Conservation (phyloP, 441 rosid species). For the Gossypium laxum region DNA sequence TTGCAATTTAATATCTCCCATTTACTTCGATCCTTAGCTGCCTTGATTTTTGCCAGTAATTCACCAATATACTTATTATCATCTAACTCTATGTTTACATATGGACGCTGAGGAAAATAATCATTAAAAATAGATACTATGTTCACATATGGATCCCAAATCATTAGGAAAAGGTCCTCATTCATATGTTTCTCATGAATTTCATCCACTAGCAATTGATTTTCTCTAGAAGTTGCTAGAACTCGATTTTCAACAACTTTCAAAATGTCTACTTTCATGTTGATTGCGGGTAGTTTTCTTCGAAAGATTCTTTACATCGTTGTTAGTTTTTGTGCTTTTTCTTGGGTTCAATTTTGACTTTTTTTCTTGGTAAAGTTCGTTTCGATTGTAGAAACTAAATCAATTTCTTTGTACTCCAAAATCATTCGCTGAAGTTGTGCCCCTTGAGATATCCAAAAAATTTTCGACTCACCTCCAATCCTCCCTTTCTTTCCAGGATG, state of each 20-base stretch:
- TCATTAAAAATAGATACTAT: no score
- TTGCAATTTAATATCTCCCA: conserved; percentile 93
- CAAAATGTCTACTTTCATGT: background rate
- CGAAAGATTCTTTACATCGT: conserved; percentile 5
- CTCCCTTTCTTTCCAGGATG: background rate
- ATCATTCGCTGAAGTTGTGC: conserved; percentile 26
- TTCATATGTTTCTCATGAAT: conserved; percentile 22
- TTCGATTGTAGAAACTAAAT: conserved; percentile 24
- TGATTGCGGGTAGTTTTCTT: background rate
- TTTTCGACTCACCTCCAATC: conserved; percentile 47
- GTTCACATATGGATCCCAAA: no score
- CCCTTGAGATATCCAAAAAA: conserved; percentile 50
- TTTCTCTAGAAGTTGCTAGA: conserved; percentile 75
- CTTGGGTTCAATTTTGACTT: conserved; percentile 50
- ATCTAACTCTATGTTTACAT: conserved; percentile 55
- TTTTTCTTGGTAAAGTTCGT: conserved; percentile 39
- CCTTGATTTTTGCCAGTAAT: conserved; percentile 78
- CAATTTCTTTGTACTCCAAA: conserved; percentile 26
- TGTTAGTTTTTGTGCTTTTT: conserved; percentile 47
- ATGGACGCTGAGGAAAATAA: background rate
- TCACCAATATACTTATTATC: conserved; percentile 93
- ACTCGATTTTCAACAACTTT: conserved; percentile 24
- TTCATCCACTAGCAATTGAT: background rate
- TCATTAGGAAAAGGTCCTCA: no score
- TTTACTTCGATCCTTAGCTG: conserved; percentile 78